Evolutionary conservation across 2,329 filamentous ascomycete genomes (phyloP), one percentile per base, ranked within the genome.

Genomic region (Pseudocercospora cruenta): DNA sequence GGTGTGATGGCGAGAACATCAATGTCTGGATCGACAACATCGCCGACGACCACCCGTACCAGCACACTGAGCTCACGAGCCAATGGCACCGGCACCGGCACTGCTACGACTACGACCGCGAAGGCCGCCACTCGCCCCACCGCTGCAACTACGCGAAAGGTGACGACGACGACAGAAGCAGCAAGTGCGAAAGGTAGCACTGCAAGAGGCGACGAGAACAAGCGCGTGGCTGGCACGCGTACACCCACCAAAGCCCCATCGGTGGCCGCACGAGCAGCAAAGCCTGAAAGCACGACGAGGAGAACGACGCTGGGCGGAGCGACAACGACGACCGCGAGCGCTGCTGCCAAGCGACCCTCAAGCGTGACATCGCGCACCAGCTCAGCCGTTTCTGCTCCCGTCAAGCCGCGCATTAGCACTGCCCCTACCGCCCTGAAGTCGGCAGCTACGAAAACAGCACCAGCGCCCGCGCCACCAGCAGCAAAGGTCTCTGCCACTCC

Each of bases 21-120:
- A 36, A 65, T 47, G 5, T 31, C 53, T 26, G 31, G 26, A 16
- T 57, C 55, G 55, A 58, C 64, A 3, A 43, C 66, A 10, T 55
- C 64, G n/a, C 14, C 66, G 6, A 21, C 62, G 12, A 31, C 67
- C 5, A 24, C 63, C 16, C 55, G 58, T 16, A 65, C 66, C 26
- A 72, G 69, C 45, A 63, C 70, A 39, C 47, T 70, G 47, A 57
- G 61, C 31, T 57, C 68, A 12, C 64, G 69, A 22, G 63, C 70
- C 9, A 64, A 58, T 58, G 65, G 68, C 45, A 71, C 69, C 14
- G 24, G 49, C 51, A 55, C 60, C 43, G 28, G 16, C 26, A 28
- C 28, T 24, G 16, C 54, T 14, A n/a, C 54, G 54, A 33, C 54
- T 9, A 43, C 39, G 39, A 19, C 16, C 39, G 39, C 16, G 6